Conservation (phyloP, 352 stramenopile species). For the Blastocystis sp. region DNA sequence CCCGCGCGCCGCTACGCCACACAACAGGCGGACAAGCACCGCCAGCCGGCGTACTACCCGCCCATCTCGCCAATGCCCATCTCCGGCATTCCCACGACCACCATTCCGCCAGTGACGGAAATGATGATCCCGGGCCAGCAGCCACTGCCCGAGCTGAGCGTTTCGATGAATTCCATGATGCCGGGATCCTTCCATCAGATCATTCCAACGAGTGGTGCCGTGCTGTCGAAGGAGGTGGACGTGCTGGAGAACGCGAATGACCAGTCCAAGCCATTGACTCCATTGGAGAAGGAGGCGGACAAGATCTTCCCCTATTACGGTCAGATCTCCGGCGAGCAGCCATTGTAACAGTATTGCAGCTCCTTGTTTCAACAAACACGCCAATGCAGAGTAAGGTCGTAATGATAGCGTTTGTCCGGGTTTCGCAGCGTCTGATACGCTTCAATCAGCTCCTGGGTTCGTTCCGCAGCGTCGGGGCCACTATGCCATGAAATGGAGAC, state of each 20-base stretch:
- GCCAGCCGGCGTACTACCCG: neutral
- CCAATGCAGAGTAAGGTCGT: conserved; percentile 26
- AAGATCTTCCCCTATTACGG: neutral
- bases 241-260: neutral
- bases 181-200: neutral
- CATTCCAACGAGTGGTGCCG: neutral
- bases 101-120: neutral
- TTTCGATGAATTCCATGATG: neutral
- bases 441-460: conserved; percentile 24
- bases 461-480: neutral
- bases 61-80: neutral
- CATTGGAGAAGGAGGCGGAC: neutral
- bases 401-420: conserved; percentile 32
- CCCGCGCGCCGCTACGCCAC: neutral
- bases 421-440: conserved; percentile 44
- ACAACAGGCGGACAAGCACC: neutral
- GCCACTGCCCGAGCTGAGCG: neutral
- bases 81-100: neutral
- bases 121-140: neutral
- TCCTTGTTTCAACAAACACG: neutral
- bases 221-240: neutral
- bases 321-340: neutral
- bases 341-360: neutral
- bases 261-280: neutral
- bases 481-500: neutral